phyloP scores from a whole-genome alignment of 2,329 filamentous ascomycete genomes.

The Sporothrix dimorphospora region DNA sequence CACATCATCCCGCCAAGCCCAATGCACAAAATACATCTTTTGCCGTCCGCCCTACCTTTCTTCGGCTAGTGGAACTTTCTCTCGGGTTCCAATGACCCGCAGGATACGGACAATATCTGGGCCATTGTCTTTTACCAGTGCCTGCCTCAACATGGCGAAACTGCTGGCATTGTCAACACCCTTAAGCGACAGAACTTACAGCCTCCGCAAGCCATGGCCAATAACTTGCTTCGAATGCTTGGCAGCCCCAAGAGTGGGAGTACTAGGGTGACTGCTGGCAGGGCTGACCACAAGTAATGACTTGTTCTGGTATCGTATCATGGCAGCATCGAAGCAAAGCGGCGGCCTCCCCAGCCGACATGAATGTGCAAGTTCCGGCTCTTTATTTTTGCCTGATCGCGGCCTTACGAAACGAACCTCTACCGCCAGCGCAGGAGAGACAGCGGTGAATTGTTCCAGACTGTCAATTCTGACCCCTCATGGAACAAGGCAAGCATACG shows the following conservation, averaged over 20 bases:
- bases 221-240: neutral
- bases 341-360: neutral
- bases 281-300: slow-evolving; percentile 6
- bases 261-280: slow-evolving; percentile 20
- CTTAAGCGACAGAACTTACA: neutral
- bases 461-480: neutral
- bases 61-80: neutral
- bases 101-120: neutral
- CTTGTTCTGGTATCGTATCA: too few relatives aligned
- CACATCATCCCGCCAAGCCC: neutral
- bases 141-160: neutral
- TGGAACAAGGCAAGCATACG: neutral
- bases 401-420: slow-evolving; percentile 19
- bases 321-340: neutral
- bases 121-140: neutral
- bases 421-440: neutral
- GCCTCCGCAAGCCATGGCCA: neutral
- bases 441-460: neutral
- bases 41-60: slow-evolving; percentile 1
- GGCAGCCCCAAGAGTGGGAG: neutral
- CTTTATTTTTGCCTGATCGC: slow-evolving; percentile 18
- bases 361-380: neutral
- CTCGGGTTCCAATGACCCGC: slow-evolving; percentile 1
- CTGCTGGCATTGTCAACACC: neutral
- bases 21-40: slow-evolving; percentile 12